phyloP scores from a whole-genome alignment of 257 asterid genomes.

The Fraxinus cuspidata region DNA sequence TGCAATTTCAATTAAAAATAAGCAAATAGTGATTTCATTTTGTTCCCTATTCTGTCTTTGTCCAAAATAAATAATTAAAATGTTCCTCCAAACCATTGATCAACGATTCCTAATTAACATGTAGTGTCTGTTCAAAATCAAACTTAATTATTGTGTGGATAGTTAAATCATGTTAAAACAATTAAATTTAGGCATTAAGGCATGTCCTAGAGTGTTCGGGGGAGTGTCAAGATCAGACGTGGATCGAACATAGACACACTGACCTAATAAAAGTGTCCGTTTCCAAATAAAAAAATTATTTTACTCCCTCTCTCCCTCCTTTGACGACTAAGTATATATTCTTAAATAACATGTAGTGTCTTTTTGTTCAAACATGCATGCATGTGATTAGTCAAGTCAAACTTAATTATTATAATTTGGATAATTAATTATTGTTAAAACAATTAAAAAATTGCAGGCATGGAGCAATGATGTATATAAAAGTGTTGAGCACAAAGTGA shows the following conservation, averaged over 20 bases:
- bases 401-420: not conserved
- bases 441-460: conserved; percentile 51
- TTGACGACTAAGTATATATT: too few species aligned
- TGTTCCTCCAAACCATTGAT: not conserved
- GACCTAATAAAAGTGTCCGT: too few species aligned
- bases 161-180: not conserved
- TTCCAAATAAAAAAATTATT: too few species aligned
- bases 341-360: not conserved
- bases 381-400: not conserved
- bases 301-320: too few species aligned
- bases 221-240: not conserved
- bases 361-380: not conserved
- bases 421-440: not conserved
- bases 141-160: not conserved
- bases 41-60: conserved; percentile 9
- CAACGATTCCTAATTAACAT: not conserved
- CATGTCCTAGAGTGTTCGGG: not conserved
- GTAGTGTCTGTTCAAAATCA: not conserved
- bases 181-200: too few species aligned
- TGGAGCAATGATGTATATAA: conserved; percentile 76
- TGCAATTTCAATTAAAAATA: conserved; percentile 2
- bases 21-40: conserved; percentile 8
- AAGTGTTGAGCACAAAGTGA: conserved; percentile 73
- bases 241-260: not conserved
- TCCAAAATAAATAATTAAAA: not conserved